Percentiles rank a stretch among this genome's conserved stretches.
Conservation (phyloP, 129 eudicot species). For the Glebionis coronaria region DNA sequence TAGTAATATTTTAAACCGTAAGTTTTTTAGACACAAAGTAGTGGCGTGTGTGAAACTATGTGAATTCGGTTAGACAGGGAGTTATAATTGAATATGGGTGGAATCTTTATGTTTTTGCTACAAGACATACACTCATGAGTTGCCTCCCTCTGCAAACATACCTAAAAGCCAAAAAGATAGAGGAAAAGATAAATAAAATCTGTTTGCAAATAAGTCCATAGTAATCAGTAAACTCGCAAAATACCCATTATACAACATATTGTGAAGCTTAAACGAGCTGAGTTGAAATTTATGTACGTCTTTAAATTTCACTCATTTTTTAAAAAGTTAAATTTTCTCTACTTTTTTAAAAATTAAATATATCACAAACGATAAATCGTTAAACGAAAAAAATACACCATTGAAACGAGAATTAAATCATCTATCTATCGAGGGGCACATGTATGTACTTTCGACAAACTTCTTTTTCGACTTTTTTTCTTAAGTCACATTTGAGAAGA, state of each 20-base stretch:
- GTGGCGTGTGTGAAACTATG: slow-evolving; percentile 12
- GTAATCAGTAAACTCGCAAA: background rate
- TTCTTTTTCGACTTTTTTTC: too few species aligned
- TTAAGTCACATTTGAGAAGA: too few species aligned
- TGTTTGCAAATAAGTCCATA: slow-evolving; percentile 16
- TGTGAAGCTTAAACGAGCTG: background rate
- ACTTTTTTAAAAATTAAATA: too few species aligned
- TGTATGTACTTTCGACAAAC: too few species aligned
- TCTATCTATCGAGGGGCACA: too few species aligned
- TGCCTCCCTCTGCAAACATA: slow-evolving; percentile 31
- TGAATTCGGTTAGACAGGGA: background rate
- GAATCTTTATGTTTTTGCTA: slow-evolving; percentile 51
- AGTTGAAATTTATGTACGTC: too few species aligned
- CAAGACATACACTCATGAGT: slow-evolving; percentile 40
- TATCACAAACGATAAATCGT: too few species aligned
- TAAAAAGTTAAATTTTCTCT: too few species aligned
- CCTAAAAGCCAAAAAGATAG: slow-evolving; percentile 23
- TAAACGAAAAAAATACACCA: too few species aligned
- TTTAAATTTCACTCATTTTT: too few species aligned
- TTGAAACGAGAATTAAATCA: too few species aligned
- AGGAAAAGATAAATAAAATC: background rate
- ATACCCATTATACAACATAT: background rate
- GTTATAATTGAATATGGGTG: slow-evolving; percentile 20
- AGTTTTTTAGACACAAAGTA: slow-evolving; percentile 1
- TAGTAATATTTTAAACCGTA: too few species aligned